phyloP scores from a whole-genome alignment of 2,329 filamentous ascomycete genomes.

The Claviceps paspali region DNA sequence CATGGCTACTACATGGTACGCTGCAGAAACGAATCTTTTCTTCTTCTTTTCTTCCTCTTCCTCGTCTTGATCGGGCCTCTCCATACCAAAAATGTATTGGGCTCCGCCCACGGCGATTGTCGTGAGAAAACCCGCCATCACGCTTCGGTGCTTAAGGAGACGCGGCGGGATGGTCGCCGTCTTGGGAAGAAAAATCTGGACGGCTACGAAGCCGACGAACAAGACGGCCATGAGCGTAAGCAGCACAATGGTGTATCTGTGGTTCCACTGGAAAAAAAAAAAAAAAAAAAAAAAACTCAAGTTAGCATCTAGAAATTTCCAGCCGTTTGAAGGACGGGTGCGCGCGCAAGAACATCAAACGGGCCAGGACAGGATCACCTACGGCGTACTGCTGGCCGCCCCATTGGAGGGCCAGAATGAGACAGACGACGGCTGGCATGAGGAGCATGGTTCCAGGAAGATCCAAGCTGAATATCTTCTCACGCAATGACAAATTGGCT shows the following conservation, averaged over 20 bases:
- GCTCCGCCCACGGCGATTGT: background rate
- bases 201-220: constrained; percentile 23
- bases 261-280: background rate
- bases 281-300: no score
- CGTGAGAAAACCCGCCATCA: constrained; percentile 18
- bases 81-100: constrained; percentile 12
- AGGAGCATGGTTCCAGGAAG: background rate
- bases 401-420: constrained; percentile 33
- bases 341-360: background rate
- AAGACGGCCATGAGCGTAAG: constrained; percentile 25
- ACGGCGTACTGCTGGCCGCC: constrained; percentile 19
- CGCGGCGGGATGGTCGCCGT: constrained; percentile 24
- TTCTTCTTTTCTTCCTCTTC: no score
- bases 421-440: constrained; percentile 15
- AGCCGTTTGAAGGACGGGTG: no score
- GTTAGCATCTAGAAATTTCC: no score
- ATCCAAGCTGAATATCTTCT: background rate
- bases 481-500: background rate
- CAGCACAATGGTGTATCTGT: constrained; percentile 10
- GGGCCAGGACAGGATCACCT: constrained; percentile 5
- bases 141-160: constrained; percentile 23
- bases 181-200: constrained; percentile 19
- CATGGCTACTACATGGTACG: background rate
- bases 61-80: no score
- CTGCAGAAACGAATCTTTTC: background rate